Evolutionary conservation across 305 asterid genomes (phyloP).

Genomic region (Fraxinus angustifolia): DNA sequence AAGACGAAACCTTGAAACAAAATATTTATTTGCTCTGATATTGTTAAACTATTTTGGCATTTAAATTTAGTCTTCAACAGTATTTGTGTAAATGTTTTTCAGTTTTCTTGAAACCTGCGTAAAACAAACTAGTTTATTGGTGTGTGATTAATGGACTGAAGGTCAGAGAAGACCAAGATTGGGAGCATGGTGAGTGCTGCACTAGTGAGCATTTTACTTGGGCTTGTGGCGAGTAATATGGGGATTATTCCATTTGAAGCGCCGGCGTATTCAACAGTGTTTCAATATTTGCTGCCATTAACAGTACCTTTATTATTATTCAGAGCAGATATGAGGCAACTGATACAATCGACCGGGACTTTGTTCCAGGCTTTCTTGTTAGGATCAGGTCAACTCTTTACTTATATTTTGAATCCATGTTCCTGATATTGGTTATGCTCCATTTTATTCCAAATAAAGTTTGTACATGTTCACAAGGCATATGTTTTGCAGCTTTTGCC

Average conservation of each 20-base stretch:
- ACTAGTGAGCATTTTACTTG: slow-evolving; percentile 62
- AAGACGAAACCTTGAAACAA: background rate
- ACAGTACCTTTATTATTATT: slow-evolving; percentile 71
- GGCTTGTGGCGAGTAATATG: slow-evolving; percentile 74
- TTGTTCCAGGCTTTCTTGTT: slow-evolving; percentile 69
- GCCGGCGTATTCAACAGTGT: slow-evolving; percentile 58
- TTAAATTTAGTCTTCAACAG: background rate
- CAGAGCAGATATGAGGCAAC: slow-evolving; percentile 64
- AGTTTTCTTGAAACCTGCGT: background rate
- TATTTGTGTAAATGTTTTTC: background rate
- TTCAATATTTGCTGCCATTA: slow-evolving; percentile 65
- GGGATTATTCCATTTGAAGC: slow-evolving; percentile 78
- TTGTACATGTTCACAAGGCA: background rate
- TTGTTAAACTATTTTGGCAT: background rate
- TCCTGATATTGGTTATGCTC: background rate
- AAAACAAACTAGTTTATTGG: background rate
- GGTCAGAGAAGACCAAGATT: slow-evolving; percentile 83
- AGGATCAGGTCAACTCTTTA: slow-evolving; percentile 56
- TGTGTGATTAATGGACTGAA: slow-evolving; percentile 26
- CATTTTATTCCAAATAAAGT: background rate
- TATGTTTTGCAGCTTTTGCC: background rate
- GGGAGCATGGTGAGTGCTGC: slow-evolving; percentile 89
- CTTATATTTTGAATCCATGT: background rate
- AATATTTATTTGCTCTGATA: background rate
- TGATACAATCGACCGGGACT: slow-evolving; percentile 58